A percentile compares a stretch with the other conserved stretches of the same genome.
phyloP scores from a whole-genome alignment of 2,329 filamentous ascomycete genomes.

The Exophiala calicioides region DNA sequence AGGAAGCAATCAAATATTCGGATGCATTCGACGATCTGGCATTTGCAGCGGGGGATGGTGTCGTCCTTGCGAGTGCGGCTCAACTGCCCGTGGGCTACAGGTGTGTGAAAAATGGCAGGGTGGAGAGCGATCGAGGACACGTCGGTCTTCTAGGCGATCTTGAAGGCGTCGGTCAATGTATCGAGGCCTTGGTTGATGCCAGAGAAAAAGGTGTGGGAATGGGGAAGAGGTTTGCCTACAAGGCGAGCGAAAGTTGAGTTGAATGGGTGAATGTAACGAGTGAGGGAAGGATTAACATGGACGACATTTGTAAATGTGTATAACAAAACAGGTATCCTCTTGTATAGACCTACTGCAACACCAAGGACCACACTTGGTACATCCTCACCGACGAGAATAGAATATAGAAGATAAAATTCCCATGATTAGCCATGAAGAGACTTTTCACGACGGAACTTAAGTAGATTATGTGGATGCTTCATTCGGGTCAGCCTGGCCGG shows the following conservation, averaged over 20 bases:
- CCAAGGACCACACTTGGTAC: too few species aligned
- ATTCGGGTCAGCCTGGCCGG: too few species aligned
- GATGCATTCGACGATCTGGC: conserved; percentile 85
- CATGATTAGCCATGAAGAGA: too few species aligned
- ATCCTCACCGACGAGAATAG: too few species aligned
- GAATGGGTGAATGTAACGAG: neutral
- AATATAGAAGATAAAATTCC: too few species aligned
- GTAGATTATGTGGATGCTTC: too few species aligned
- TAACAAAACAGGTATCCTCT: too few species aligned
- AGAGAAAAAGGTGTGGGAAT: conserved; percentile 72
- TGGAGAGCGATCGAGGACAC: conserved; percentile 82
- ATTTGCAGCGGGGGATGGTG: conserved; percentile 85
- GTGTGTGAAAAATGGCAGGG: conserved; percentile 69
- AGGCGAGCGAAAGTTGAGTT: neutral
- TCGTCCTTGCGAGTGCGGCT: conserved; percentile 80
- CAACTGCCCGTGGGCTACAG: conserved; percentile 82
- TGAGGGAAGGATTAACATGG: neutral
- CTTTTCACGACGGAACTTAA: too few species aligned
- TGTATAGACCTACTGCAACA: too few species aligned
- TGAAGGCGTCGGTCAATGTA: conserved; percentile 72
- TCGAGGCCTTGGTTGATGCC: conserved; percentile 68
- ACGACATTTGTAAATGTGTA: too few species aligned
- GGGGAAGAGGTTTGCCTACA: conserved; percentile 38
- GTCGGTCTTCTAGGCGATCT: conserved; percentile 84
- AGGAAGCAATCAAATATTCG: conserved; percentile 71